Evolutionary conservation across 2,329 filamentous ascomycete species (phyloP).

Genomic region (Fusarium piperis): DNA sequence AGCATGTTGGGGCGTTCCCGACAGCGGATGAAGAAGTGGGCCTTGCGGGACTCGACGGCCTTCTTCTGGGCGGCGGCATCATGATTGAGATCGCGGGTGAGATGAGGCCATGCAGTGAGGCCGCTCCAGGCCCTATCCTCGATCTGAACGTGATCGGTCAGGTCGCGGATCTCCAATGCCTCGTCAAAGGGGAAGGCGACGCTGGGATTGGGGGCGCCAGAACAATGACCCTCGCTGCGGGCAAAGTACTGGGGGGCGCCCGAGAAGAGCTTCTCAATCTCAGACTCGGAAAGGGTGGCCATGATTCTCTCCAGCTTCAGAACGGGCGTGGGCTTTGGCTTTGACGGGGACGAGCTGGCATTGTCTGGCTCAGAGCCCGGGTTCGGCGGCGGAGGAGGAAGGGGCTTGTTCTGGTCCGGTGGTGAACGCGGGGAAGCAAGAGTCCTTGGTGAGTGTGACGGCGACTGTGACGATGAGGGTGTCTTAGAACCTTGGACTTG

Average conservation of each 20-base stretch:
- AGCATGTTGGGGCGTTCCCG: slow-evolving; percentile 76
- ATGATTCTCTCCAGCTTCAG: slow-evolving; percentile 68
- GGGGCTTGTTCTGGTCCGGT: slow-evolving; percentile 64
- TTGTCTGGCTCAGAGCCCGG: slow-evolving; percentile 49
- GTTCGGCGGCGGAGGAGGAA: slow-evolving; percentile 61
- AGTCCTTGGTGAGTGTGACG: slow-evolving; percentile 38
- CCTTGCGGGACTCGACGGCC: slow-evolving; percentile 56
- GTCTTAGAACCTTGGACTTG: slow-evolving; percentile 24
- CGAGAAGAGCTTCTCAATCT: slow-evolving; percentile 76
- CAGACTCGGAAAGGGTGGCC: slow-evolving; percentile 65
- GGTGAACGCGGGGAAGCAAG: slow-evolving; percentile 50
- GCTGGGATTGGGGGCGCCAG: slow-evolving; percentile 68
- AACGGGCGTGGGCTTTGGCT: slow-evolving; percentile 51
- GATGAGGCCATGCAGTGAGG: slow-evolving; percentile 70
- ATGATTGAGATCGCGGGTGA: slow-evolving; percentile 61
- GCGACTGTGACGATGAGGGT: slow-evolving; percentile 37
- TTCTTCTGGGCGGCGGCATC: slow-evolving; percentile 55
- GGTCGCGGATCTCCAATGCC: slow-evolving; percentile 67
- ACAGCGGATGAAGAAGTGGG: slow-evolving; percentile 68
- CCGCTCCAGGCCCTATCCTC: slow-evolving; percentile 71
- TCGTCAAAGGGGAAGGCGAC: slow-evolving; percentile 76
- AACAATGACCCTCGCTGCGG: slow-evolving; percentile 67
- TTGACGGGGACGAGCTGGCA: slow-evolving; percentile 41
- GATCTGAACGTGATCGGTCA: slow-evolving; percentile 72
- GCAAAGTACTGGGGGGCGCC: slow-evolving; percentile 79